Conservation (phyloP, 176 grass and related monocot species). For the Canna indica region DNA sequence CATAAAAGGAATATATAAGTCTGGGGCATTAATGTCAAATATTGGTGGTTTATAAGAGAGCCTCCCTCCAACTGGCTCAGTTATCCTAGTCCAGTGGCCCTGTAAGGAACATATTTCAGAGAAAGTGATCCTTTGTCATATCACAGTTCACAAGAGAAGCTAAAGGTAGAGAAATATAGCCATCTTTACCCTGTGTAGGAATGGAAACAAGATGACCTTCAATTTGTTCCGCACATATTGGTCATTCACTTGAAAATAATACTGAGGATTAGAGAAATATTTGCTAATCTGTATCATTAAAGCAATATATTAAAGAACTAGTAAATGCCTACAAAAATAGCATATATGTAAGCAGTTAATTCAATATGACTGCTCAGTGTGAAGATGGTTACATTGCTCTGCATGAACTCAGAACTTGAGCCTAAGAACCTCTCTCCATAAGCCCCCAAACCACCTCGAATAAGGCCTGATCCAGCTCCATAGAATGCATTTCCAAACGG, state of each 20-base stretch:
- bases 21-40: conserved; percentile 87
- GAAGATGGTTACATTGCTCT: conserved; percentile 59
- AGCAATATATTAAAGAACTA: conserved; percentile 2
- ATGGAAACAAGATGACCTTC: conserved; percentile 80
- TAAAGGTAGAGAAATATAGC: not conserved
- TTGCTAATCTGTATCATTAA: conserved; percentile 43
- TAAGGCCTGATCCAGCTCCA: conserved; percentile 56
- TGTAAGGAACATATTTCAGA: no score
- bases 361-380: not conserved
- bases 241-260: conserved; percentile 97
- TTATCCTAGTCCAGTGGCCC: conserved; percentile 92
- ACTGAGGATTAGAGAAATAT: conserved; percentile 81
- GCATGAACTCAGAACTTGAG: conserved; percentile 94
- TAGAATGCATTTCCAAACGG: conserved; percentile 63
- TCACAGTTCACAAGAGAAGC: not conserved
- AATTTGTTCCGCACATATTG: conserved; percentile 88
- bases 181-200: conserved; percentile 62
- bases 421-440: conserved; percentile 66
- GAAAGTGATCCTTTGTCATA: no score
- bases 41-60: conserved; percentile 87
- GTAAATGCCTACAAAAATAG: not conserved
- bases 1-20: conserved; percentile 95
- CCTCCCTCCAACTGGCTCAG: conserved; percentile 70
- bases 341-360: not conserved
- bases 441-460: conserved; percentile 46